These are phyloP conservation scores for Rhynchospora pubera DNA, from an alignment of 176 grass and related monocot genomes.

Conservation along the genomic window DNA sequence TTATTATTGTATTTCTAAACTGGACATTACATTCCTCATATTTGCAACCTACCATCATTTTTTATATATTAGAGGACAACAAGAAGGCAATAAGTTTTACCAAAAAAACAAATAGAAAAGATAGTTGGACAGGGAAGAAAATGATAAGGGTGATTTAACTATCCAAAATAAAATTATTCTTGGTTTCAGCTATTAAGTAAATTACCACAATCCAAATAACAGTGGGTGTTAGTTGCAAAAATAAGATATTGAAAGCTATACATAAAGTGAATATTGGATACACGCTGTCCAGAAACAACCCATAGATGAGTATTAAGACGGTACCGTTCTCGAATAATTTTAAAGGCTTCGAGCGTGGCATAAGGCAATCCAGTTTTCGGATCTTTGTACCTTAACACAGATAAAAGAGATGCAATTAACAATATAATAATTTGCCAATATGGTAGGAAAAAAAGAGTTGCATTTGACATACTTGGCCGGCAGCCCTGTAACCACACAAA, in stretches of 20 bases:
- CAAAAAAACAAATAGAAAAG: neutral
- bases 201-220: neutral
- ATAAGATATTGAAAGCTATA: neutral
- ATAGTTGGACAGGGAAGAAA: neutral
- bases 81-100: neutral
- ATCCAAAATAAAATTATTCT: neutral
- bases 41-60: neutral
- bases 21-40: neutral
- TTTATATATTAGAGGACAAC: neutral
- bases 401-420: conserved; percentile 22
- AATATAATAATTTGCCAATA: conserved; percentile 9
- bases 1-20: neutral
- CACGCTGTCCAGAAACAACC: neutral
- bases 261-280: neutral
- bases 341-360: conserved; percentile 84
- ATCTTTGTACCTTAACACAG: conserved; percentile 66
- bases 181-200: neutral
- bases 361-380: conserved; percentile 87
- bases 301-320: neutral
- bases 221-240: neutral
- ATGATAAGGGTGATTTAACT: neutral
- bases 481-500: conserved; percentile 72
- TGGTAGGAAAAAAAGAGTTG: neutral
- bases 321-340: conserved; percentile 69
- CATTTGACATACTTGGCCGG: conserved; percentile 66